Conservation (phyloP, 441 rosid genomes). For the Biscutella laevigata region DNA sequence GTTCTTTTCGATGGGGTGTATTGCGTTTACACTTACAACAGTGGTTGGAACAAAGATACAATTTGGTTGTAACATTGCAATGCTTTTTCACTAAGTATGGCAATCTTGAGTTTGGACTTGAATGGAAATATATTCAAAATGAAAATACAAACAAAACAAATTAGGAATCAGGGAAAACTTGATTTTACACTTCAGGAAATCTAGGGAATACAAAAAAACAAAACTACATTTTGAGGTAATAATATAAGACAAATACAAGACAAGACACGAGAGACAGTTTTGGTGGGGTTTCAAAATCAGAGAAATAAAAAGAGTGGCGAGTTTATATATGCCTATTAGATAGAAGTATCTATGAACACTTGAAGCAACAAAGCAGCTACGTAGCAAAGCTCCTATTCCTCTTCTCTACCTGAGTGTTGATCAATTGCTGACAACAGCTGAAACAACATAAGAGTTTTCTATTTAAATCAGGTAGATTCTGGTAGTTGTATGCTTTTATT, state of each 20-base stretch:
- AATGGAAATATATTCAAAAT: not conserved
- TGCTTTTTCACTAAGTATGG: too few species aligned
- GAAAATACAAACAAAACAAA: slow-evolving; percentile 9
- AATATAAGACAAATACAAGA: slow-evolving; percentile 25
- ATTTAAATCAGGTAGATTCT: not conserved
- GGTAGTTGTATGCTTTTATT: not conserved
- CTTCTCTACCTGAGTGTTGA: slow-evolving; percentile 23
- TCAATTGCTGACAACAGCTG: slow-evolving; percentile 24
- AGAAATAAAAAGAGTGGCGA: slow-evolving; percentile 4
- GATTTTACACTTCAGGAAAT: slow-evolving; percentile 20
- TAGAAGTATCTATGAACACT: slow-evolving; percentile 27
- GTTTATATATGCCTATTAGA: slow-evolving; percentile 24
- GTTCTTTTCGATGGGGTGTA: too few species aligned
- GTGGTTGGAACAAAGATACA: too few species aligned
- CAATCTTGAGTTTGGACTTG: too few species aligned
- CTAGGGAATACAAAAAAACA: slow-evolving; percentile 16
- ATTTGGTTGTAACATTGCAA: too few species aligned
- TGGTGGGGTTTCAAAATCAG: slow-evolving; percentile 9
- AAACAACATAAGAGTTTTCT: slow-evolving; percentile 10
- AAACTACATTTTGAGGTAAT: slow-evolving; percentile 16
- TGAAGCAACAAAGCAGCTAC: slow-evolving; percentile 25
- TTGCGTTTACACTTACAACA: too few species aligned
- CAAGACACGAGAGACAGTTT: slow-evolving; percentile 8
- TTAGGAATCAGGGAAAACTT: not conserved
- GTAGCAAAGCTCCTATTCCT: slow-evolving; percentile 16